These are phyloP conservation scores for Serpula lacrymans DNA, from an alignment of 768 basidiomycete genomes.

Conservation along the genomic window DNA sequence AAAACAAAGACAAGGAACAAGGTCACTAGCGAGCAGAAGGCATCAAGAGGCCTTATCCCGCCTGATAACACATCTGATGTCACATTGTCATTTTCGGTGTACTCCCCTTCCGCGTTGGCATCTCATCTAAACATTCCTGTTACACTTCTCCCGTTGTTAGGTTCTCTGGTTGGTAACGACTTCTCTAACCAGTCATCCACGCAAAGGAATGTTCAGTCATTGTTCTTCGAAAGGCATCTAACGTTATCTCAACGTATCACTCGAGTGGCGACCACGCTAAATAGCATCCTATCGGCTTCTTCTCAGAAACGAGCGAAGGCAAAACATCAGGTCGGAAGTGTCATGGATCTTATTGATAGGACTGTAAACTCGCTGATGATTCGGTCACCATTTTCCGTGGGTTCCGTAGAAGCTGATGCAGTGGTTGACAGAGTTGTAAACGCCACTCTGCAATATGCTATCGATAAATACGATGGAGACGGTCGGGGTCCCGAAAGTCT, in stretches of 20 bases:
- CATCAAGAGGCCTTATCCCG: slow-evolving; percentile 44
- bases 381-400: slow-evolving; percentile 41
- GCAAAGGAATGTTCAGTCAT: slow-evolving; percentile 47
- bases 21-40: slow-evolving; percentile 23
- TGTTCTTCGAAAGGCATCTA: slow-evolving; percentile 67
- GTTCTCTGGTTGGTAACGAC: slow-evolving; percentile 80
- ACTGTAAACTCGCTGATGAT: slow-evolving; percentile 61
- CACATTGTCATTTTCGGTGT: slow-evolving; percentile 53
- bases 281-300: slow-evolving; percentile 47
- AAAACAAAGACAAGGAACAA: slow-evolving; percentile 52
- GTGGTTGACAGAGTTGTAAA: slow-evolving; percentile 70
- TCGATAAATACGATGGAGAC: slow-evolving; percentile 54
- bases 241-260: slow-evolving; percentile 61
- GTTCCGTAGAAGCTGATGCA: slow-evolving; percentile 59
- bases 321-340: slow-evolving; percentile 58
- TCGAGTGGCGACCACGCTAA: slow-evolving; percentile 58
- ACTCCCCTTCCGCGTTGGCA: slow-evolving; percentile 60
- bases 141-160: slow-evolving; percentile 72
- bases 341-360: slow-evolving; percentile 74
- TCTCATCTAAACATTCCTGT: slow-evolving; percentile 63
- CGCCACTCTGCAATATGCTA: slow-evolving; percentile 74
- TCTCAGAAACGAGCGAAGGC: slow-evolving; percentile 44
- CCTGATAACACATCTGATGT: slow-evolving; percentile 45
- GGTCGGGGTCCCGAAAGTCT: slow-evolving; percentile 35
- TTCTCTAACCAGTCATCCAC: slow-evolving; percentile 54